A percentile compares a stretch with the other conserved stretches of the same genome.
phyloP scores from a whole-genome alignment of 208 protist genomes.

The Porcisia hertigi region DNA sequence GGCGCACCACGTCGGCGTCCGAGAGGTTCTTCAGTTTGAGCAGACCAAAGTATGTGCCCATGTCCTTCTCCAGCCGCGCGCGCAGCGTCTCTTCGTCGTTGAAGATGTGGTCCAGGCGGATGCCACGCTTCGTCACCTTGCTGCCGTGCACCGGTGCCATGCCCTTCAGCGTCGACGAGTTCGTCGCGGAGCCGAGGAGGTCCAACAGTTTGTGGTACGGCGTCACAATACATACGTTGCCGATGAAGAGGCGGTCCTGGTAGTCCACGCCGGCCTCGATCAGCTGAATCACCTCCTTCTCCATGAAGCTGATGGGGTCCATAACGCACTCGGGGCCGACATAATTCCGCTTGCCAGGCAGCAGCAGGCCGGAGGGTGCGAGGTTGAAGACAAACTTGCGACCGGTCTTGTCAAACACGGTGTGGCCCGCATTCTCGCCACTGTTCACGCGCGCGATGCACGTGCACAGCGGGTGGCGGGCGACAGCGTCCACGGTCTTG shows the following conservation, averaged over 20 bases:
- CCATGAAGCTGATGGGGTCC: constrained; percentile 91
- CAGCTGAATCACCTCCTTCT: constrained; percentile 86
- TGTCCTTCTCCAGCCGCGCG: constrained; percentile 76
- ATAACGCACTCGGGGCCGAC: constrained; percentile 92
- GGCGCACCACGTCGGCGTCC: constrained; percentile 77
- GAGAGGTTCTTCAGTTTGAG: constrained; percentile 69
- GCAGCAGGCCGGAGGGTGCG: constrained; percentile 82
- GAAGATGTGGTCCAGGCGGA: constrained; percentile 92
- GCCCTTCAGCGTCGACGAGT: constrained; percentile 91
- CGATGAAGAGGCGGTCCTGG: constrained; percentile 80
- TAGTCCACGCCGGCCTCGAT: constrained; percentile 80
- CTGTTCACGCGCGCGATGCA: constrained; percentile 91
- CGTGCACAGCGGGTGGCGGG: constrained; percentile 74
- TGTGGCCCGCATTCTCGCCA: constrained; percentile 93
- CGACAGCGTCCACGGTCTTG: constrained; percentile 92
- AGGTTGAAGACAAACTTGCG: constrained; percentile 93
- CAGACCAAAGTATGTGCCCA: constrained; percentile 87
- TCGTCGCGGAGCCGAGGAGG: constrained; percentile 73
- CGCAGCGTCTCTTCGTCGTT: constrained; percentile 75
- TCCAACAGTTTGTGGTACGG: constrained; percentile 94
- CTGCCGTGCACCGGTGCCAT: constrained; percentile 91
- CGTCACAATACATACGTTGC: constrained; percentile 90
- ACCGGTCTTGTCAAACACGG: constrained; percentile 78
- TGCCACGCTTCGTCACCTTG: constrained; percentile 89
- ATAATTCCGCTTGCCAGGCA: constrained; percentile 76